Evolutionary conservation across 106 monocot genomes (phyloP).

Genomic region (Acorus gramineus): DNA sequence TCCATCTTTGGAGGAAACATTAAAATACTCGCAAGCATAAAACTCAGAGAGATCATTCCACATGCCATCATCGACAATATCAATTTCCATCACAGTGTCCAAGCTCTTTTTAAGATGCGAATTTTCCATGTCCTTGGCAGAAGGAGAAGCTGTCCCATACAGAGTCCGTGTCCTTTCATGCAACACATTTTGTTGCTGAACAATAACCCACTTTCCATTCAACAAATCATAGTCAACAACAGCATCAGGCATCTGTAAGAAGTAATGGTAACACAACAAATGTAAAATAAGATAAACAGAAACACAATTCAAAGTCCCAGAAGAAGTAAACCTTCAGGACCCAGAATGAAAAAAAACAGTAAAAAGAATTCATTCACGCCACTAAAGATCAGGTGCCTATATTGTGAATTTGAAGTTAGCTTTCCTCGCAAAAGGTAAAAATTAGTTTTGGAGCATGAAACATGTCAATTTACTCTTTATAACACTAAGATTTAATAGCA

Average conservation of each 20-base stretch:
- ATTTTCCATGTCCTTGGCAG: slow-evolving; percentile 22
- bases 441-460: too few relatives aligned
- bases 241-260: slow-evolving; percentile 90
- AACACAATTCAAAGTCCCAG: neutral
- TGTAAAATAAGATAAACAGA: neutral
- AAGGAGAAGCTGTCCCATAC: slow-evolving; percentile 48
- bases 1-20: slow-evolving; percentile 62
- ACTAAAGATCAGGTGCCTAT: too few relatives aligned
- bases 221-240: slow-evolving; percentile 82
- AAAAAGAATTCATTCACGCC: too few relatives aligned
- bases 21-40: slow-evolving; percentile 87
- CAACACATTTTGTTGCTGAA: slow-evolving; percentile 88
- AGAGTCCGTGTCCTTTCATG: slow-evolving; percentile 69
- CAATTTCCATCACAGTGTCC: slow-evolving; percentile 14
- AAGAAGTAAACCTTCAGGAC: neutral
- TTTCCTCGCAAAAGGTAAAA: too few relatives aligned
- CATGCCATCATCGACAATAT: slow-evolving; percentile 16
- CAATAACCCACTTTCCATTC: slow-evolving; percentile 78
- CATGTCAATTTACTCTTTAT: too few relatives aligned
- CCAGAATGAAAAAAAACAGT: too few relatives aligned
- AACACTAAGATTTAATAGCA: too few relatives aligned
- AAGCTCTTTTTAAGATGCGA: slow-evolving; percentile 9
- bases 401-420: too few relatives aligned
- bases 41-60: slow-evolving; percentile 95
- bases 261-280: slow-evolving; percentile 1